Base-by-base conservation (phyloP, 768 basidiomycete genomes). In the Macrocybe gigantea region DNA sequence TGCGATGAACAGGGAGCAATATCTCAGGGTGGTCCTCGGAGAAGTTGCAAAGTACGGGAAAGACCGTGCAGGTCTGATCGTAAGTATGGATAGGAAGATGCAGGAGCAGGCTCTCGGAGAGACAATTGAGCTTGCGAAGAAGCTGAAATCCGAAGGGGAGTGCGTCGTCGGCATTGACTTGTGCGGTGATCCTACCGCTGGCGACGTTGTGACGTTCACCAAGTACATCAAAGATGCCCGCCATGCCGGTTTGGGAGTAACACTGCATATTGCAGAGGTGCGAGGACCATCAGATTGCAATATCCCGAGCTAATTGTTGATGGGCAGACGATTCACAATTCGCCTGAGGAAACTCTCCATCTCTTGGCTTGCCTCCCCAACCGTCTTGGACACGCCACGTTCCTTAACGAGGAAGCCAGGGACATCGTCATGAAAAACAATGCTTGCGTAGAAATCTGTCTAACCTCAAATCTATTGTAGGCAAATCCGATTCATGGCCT, bases 231-330 rank as follows among this genome's bases (percentile, higher is more conserved):
- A 60, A 8, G 64, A 67, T 40, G 87, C 78, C 1, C 80, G 75
- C 48, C 68, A 60, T 34, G 80, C 75, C 1, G 87, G 86, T 0
- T 61, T 93, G 6, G 75, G 81, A 1, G 55, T 90, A n/a, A 93
- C 90, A 0, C 60, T 92, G 34, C 90, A 93, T 62, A 83, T 92
- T 44, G 88, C 90, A 1, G 90, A 93, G 75, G 87, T 85, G 49
- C n/a, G 64, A 22, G 22, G 4, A 4, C 22, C 22, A 56, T 14
- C 14, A 9, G 12, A 10, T 8, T 29, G 36, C 6, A 11, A n/a
- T 37, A 7, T 44, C 12, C 6, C 11, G 14, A n/a, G 11, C 9
- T 32, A 29, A 38, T 11, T 39, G 11, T 39, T 29, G 15, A 44
- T 15, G 9, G 44, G 1, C 51, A 82, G 82, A 80, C 75, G 0